Percentiles rank a stretch among this genome's conserved stretches.
These are phyloP conservation scores for Monosporascus sp. DNA, from an alignment of 2,329 filamentous ascomycete species.

Conservation along the genomic window DNA sequence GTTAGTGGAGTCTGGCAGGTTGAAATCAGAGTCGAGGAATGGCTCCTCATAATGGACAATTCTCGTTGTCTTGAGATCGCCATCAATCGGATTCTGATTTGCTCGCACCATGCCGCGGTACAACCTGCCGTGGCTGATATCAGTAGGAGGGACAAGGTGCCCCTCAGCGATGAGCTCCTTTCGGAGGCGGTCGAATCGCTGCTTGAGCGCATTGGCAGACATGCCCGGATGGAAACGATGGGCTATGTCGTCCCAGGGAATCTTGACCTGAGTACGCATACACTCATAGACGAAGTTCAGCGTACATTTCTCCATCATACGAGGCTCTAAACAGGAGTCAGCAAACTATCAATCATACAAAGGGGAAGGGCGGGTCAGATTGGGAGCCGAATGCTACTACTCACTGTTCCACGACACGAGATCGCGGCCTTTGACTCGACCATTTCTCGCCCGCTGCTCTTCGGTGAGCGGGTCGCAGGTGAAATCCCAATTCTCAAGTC, in stretches of 20 bases:
- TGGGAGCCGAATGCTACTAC: slow-evolving; percentile 10
- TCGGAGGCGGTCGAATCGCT: slow-evolving; percentile 33
- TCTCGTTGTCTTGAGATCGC: slow-evolving; percentile 22
- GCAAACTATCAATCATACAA: background rate
- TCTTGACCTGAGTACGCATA: slow-evolving; percentile 21
- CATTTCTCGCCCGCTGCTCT: slow-evolving; percentile 18
- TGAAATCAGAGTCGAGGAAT: slow-evolving; percentile 27
- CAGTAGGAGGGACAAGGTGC: slow-evolving; percentile 35
- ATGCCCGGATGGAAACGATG: slow-evolving; percentile 37
- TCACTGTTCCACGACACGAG: slow-evolving; percentile 40
- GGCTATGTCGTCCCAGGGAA: slow-evolving; percentile 37
- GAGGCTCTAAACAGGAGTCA: slow-evolving; percentile 28
- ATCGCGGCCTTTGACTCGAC: slow-evolving; percentile 30
- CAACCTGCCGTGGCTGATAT: slow-evolving; percentile 15
- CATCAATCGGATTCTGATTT: slow-evolving; percentile 11
- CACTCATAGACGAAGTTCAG: slow-evolving; percentile 37
- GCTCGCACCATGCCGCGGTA: slow-evolving; percentile 31
- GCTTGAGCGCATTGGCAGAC: slow-evolving; percentile 32
- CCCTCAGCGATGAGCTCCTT: slow-evolving; percentile 31
- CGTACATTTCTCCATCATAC: slow-evolving; percentile 42
- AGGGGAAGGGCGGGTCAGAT: background rate
- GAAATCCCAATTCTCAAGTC: background rate
- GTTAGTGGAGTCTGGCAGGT: slow-evolving; percentile 19
- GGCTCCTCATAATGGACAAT: slow-evolving; percentile 28
- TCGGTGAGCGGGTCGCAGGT: background rate